A percentile compares a stretch with the other conserved stretches of the same genome.
phyloP scores from a whole-genome alignment of 202 grass and related monocot genomes.

The Eragrostis tef region DNA sequence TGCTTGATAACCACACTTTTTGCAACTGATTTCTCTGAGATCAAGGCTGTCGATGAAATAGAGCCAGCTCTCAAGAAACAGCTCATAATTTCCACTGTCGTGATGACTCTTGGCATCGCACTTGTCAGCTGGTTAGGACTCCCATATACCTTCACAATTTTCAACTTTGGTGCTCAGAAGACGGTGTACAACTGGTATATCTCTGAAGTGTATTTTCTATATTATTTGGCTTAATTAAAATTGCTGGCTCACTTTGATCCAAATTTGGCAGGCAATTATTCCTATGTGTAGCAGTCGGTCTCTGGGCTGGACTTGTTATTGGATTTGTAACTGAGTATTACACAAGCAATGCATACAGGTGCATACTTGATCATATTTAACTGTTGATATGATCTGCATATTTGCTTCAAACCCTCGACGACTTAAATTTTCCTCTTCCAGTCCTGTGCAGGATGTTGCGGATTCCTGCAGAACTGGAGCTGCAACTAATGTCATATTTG shows the following conservation, averaged over 20 bases:
- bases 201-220: background rate
- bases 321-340: conserved; percentile 92
- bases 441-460: conserved; percentile 92
- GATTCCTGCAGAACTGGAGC: conserved; percentile 93
- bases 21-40: conserved; percentile 83
- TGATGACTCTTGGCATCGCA: conserved; percentile 88
- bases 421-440: conserved; percentile 39
- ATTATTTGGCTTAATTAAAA: conserved; percentile 16
- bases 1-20: conserved; percentile 92
- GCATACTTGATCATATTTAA: conserved; percentile 24
- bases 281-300: conserved; percentile 82
- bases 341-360: conserved; percentile 96
- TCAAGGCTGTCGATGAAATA: conserved; percentile 82
- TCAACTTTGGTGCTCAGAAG: conserved; percentile 91
- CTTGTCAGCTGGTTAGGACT: conserved; percentile 88
- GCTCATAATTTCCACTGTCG: conserved; percentile 73
- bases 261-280: conserved; percentile 69
- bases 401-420: conserved; percentile 31
- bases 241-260: conserved; percentile 30
- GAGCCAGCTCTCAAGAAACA: conserved; percentile 82
- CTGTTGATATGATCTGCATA: background rate
- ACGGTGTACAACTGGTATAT: conserved; percentile 80
- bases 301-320: conserved; percentile 89
- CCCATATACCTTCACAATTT: conserved; percentile 84
- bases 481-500: conserved; percentile 91